Evolutionary conservation across 129 eudicot species (phyloP).

Genomic region (Lactuca saligna): DNA sequence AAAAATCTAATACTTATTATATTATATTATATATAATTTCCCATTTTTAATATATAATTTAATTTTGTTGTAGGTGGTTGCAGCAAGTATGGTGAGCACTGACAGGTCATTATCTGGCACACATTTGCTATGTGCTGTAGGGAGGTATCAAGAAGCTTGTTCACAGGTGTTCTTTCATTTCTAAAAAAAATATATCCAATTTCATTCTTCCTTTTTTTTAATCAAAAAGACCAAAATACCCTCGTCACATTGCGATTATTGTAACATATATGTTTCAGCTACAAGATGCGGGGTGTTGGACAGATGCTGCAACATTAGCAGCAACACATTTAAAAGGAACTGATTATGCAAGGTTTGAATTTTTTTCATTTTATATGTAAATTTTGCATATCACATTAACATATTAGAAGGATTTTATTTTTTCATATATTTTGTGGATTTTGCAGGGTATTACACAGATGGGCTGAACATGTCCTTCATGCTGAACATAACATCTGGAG

Average conservation of each 20-base stretch:
- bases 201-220: no score
- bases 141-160: slow-evolving; percentile 98
- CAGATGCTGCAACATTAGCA: slow-evolving; percentile 98
- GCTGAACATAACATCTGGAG: slow-evolving; percentile 95
- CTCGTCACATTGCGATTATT: no score
- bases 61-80: slow-evolving; percentile 64
- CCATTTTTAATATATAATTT: neutral
- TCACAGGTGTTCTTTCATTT: slow-evolving; percentile 65
- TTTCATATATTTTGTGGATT: neutral
- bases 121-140: slow-evolving; percentile 96
- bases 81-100: slow-evolving; percentile 92
- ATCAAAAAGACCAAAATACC: no score
- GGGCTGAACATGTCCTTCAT: slow-evolving; percentile 89
- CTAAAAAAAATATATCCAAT: neutral
- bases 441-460: slow-evolving; percentile 90
- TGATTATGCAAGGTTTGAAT: slow-evolving; percentile 76
- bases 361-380: no score
- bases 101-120: slow-evolving; percentile 90
- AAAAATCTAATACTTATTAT: neutral
- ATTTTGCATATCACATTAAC: no score
- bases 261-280: slow-evolving; percentile 45
- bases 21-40: neutral
- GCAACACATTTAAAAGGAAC: slow-evolving; percentile 95
- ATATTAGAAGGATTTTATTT: neutral
- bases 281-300: slow-evolving; percentile 99